These are phyloP conservation scores for Pilaira anomala DNA, from an alignment of 192 early-diverging fungal genomes.

Conservation along the genomic window DNA sequence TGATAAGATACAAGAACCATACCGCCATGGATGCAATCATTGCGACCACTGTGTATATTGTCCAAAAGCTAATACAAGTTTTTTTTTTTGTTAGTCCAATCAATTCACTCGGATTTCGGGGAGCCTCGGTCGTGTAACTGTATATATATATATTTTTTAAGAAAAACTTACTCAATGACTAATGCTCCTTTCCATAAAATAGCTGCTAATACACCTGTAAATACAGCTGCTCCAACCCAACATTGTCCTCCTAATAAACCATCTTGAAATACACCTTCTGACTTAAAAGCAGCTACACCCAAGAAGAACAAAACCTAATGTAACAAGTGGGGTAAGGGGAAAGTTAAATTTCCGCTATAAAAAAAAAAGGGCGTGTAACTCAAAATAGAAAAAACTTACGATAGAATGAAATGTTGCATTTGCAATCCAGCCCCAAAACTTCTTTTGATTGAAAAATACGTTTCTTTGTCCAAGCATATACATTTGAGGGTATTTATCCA, in stretches of 20 bases:
- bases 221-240: slow-evolving; percentile 86
- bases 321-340: not conserved
- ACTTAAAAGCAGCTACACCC: slow-evolving; percentile 62
- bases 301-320: slow-evolving; percentile 66
- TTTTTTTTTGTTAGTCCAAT: not conserved
- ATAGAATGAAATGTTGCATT: slow-evolving; percentile 94
- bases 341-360: too few species aligned
- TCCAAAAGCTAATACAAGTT: slow-evolving; percentile 67
- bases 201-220: slow-evolving; percentile 82
- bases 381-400: slow-evolving; percentile 37
- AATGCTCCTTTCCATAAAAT: slow-evolving; percentile 94
- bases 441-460: slow-evolving; percentile 78
- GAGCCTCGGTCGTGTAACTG: not conserved
- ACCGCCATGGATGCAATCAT: slow-evolving; percentile 84
- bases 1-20: slow-evolving; percentile 85
- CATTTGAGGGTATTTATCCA: slow-evolving; percentile 97
- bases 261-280: slow-evolving; percentile 64
- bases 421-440: slow-evolving; percentile 89
- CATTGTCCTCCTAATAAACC: slow-evolving; percentile 82
- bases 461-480: slow-evolving; percentile 77
- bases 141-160: not conserved
- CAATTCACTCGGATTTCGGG: slow-evolving; percentile 14
- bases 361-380: not conserved
- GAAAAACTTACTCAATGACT: slow-evolving; percentile 65
- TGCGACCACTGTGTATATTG: slow-evolving; percentile 88